phyloP scores from a whole-genome alignment of 2,329 filamentous ascomycete genomes.

The Colletotrichum agaves region DNA sequence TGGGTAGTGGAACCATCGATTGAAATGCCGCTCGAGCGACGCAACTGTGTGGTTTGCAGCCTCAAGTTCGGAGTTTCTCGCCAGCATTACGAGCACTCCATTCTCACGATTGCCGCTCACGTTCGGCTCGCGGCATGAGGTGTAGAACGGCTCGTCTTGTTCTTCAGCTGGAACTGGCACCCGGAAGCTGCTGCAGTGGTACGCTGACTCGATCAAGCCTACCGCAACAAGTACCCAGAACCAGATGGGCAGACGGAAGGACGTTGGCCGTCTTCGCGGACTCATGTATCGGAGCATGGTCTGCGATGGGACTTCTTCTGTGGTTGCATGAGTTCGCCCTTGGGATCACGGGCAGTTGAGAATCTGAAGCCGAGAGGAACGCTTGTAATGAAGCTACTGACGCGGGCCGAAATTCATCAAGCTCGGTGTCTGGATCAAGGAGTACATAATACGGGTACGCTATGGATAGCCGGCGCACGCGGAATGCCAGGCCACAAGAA shows the following conservation, averaged over 20 bases:
- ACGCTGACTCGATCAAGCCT: conserved; percentile 15
- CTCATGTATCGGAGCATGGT: conserved; percentile 31
- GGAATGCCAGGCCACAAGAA: neutral
- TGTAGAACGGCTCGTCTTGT: conserved; percentile 29
- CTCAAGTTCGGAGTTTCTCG: conserved; percentile 55
- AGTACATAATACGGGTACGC: conserved; percentile 4
- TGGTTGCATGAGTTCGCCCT: neutral
- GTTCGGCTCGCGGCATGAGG: conserved; percentile 24
- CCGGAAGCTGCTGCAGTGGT: conserved; percentile 18
- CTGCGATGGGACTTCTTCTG: neutral
- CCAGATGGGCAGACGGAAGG: conserved; percentile 17
- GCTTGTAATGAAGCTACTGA: neutral
- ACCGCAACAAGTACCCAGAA: conserved; percentile 24
- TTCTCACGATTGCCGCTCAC: conserved; percentile 49
- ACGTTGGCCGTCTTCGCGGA: conserved; percentile 8
- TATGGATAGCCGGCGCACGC: neutral
- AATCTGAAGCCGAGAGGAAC: neutral
- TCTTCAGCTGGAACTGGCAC: conserved; percentile 18
- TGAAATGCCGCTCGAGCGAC: conserved; percentile 56
- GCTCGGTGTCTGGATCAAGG: conserved; percentile 5
- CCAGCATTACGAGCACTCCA: conserved; percentile 58
- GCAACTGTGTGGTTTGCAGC: conserved; percentile 52
- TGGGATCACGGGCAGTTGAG: neutral
- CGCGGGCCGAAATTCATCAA: neutral
- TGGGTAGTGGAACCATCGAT: conserved; percentile 59